Percentiles rank a stretch among this genome's conserved stretches.
Conservation (phyloP, 768 basidiomycete genomes). For the Lactarius akahatsu region DNA sequence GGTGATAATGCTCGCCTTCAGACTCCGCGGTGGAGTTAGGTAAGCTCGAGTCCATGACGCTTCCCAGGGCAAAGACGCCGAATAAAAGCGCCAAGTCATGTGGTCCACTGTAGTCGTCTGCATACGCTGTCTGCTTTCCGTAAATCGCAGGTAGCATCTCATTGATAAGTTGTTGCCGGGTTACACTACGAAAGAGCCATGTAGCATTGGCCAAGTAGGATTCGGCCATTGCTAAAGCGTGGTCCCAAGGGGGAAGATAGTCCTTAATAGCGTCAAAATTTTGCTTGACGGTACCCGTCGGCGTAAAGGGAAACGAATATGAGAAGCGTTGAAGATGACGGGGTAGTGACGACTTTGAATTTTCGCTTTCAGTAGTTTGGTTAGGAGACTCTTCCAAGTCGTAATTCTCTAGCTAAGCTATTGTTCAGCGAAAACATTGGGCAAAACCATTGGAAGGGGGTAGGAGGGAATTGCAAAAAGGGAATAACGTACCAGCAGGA, state of each 20-base stretch:
- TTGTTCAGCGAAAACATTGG: background rate
- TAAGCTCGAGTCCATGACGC: slow-evolving; percentile 36
- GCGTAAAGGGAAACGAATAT: slow-evolving; percentile 35
- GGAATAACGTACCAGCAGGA: slow-evolving; percentile 16
- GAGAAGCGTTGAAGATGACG: slow-evolving; percentile 32
- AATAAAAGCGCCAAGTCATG: slow-evolving; percentile 37
- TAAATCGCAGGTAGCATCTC: slow-evolving; percentile 66
- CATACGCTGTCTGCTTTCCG: slow-evolving; percentile 36
- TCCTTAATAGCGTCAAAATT: slow-evolving; percentile 31
- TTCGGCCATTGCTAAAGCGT: slow-evolving; percentile 63
- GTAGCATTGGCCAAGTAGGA: slow-evolving; percentile 62
- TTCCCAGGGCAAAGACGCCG: slow-evolving; percentile 36
- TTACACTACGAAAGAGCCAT: slow-evolving; percentile 64
- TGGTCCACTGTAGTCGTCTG: slow-evolving; percentile 33
- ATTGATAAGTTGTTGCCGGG: slow-evolving; percentile 67
- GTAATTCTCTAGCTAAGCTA: slow-evolving; percentile 19
- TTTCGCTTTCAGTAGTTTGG: slow-evolving; percentile 24
- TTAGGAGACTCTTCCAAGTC: slow-evolving; percentile 22
- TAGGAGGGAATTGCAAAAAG: background rate
- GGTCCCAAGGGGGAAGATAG: slow-evolving; percentile 46
- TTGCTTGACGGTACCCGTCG: slow-evolving; percentile 30
- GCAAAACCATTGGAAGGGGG: background rate
- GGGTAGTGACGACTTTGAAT: slow-evolving; percentile 29
- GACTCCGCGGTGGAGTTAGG: slow-evolving; percentile 39
- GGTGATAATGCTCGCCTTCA: slow-evolving; percentile 61